Conservation (phyloP, 2,329 filamentous ascomycete genomes). For the Orbilia javanica region DNA sequence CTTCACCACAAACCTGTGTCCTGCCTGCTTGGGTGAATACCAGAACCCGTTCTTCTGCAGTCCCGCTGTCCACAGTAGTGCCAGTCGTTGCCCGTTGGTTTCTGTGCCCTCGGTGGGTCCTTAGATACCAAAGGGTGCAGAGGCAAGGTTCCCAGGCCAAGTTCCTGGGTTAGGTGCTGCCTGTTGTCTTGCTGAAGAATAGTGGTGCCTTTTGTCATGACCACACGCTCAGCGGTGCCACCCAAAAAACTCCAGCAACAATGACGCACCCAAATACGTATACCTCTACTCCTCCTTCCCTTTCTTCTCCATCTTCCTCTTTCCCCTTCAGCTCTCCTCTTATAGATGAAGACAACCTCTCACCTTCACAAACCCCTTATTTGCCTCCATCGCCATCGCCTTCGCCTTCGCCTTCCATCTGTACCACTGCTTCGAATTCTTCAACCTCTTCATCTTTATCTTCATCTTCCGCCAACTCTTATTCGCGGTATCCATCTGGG, state of each 20-base stretch:
- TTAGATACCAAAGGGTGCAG: neutral
- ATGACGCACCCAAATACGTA: slow-evolving; percentile 16
- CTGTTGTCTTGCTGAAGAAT: neutral
- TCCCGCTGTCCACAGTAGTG: neutral
- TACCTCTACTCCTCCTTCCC: slow-evolving; percentile 4
- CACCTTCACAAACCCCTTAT: slow-evolving; percentile 6
- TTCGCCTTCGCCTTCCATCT: slow-evolving; percentile 15
- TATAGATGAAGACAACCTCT: slow-evolving; percentile 12
- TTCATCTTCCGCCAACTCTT: neutral
- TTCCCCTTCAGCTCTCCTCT: neutral
- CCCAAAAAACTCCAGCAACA: slow-evolving; percentile 31
- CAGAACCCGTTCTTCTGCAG: neutral
- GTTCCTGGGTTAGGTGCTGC: no score
- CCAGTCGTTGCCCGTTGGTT: neutral
- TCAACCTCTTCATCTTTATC: slow-evolving; percentile 22
- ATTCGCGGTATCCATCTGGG: neutral
- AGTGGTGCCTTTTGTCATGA: neutral
- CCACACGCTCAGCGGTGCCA: neutral
- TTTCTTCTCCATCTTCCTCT: neutral
- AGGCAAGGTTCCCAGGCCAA: no score
- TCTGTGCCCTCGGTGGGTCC: neutral
- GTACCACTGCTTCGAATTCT: slow-evolving; percentile 11
- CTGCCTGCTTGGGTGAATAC: neutral
- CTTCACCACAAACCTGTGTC: neutral
- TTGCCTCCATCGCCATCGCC: slow-evolving; percentile 23